Evolutionary conservation across 192 early-diverging fungal species (phyloP), one percentile per base, ranked within the genome.

Genomic region (Mortierella antarctica): DNA sequence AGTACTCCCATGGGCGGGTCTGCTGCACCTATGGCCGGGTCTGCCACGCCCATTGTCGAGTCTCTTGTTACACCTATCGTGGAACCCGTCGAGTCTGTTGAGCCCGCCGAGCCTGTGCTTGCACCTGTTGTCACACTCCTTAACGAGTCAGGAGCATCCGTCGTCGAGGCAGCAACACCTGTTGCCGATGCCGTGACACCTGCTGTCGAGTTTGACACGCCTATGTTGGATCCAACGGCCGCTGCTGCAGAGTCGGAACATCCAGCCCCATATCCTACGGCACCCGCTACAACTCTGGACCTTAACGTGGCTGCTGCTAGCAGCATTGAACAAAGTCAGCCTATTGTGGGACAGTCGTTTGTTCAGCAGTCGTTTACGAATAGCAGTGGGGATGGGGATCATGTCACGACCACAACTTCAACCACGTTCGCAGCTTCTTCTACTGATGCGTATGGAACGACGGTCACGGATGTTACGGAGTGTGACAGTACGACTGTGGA

Each of bases 291-390:
- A 17, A 21, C 56, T 7, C 21, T 57, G 56, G 6, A 15, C 56
- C 56, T 31, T 47, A 62, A 21, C 31, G 31, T 21, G 23, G 18
- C 15, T n/a, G 7, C 44, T n/a, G 44, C 13, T 11, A 4, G 46
- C 47, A 4, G 46, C 47, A 23, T 15, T 20, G 40, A 45, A 50
- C 18, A 6, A 49, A 21, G 3, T 15, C 56, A 23, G 57, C 52
- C 66, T 21, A 17, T 57, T 31, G 5, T 48, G 21, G 52, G 40
- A 50, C 47, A 69, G 62, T 45, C 63, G 18, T 54, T 62, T 54
- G 50, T 62, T 11, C 57, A 60, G 15, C n/a, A 60, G 40, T 71
- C 70, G 12, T 63, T 71, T n/a, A 71, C 53, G n/a, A 71, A 52
- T 42, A 56, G 60, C 63, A 53, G 62, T 4, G 10, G 40, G 7